phyloP scores from a whole-genome alignment of 2,329 filamentous ascomycete species.

The Talaromyces sp. region DNA sequence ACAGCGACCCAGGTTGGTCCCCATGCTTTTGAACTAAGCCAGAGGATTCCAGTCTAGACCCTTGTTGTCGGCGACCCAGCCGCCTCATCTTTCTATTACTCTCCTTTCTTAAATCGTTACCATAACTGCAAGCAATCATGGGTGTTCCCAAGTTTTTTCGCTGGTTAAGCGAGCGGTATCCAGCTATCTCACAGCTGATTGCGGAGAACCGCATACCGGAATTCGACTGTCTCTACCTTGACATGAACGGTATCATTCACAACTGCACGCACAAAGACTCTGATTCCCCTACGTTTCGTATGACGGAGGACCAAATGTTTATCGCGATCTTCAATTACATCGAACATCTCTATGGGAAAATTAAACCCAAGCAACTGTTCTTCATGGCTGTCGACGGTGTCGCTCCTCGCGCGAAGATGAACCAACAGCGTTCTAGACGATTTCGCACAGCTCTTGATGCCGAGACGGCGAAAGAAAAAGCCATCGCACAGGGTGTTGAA shows the following conservation, averaged over 20 bases:
- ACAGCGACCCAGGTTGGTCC: background rate
- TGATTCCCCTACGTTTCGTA: constrained; percentile 82
- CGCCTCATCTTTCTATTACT: background rate
- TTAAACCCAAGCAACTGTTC: constrained; percentile 96
- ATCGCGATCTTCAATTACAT: constrained; percentile 99
- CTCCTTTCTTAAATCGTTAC: constrained; percentile 6
- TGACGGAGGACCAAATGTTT: constrained; percentile 99
- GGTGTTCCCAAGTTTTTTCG: constrained; percentile 87
- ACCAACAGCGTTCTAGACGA: constrained; percentile 91
- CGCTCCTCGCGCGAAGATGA: constrained; percentile 98
- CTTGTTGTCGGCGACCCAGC: background rate
- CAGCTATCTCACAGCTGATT: constrained; percentile 95
- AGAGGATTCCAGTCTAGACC: background rate
- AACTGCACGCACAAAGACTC: constrained; percentile 98
- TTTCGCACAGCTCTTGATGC: constrained; percentile 92
- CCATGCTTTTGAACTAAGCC: background rate
- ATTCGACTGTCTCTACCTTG: constrained; percentile 86
- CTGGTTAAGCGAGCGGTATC: constrained; percentile 99
- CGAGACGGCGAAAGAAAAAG: constrained; percentile 87
- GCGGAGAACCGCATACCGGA: constrained; percentile 98
- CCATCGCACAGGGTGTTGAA: constrained; percentile 79
- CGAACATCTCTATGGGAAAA: constrained; percentile 96
- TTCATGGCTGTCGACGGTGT: constrained; percentile 99
- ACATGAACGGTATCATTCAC: constrained; percentile 99
- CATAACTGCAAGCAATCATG: constrained; percentile 40